Evolutionary conservation across 2,329 filamentous ascomycete species (phyloP).

Genomic region (Dothideomycetes sp.): DNA sequence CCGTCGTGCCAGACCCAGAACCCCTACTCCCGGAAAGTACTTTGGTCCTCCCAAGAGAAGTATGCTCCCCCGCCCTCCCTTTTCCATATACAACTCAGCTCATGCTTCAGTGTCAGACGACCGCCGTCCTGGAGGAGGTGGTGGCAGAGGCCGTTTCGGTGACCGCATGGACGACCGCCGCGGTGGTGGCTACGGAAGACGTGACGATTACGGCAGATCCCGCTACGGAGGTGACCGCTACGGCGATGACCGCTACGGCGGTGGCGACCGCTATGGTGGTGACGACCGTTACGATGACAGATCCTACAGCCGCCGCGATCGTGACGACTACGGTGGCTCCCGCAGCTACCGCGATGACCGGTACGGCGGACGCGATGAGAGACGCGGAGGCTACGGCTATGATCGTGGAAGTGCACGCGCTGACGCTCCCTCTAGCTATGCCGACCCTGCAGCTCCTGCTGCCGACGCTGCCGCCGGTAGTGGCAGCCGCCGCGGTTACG

Average conservation of each 20-base stretch:
- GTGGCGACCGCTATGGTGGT: constrained; percentile 34
- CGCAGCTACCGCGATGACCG: constrained; percentile 15
- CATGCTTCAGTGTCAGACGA: constrained; percentile 28
- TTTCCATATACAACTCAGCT: constrained; percentile 9
- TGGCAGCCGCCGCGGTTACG: constrained; percentile 11
- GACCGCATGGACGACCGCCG: constrained; percentile 21
- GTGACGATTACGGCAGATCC: constrained; percentile 40
- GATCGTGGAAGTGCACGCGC: constrained; percentile 22
- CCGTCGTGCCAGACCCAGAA: constrained; percentile 85
- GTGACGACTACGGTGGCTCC: constrained; percentile 12
- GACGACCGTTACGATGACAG: constrained; percentile 31
- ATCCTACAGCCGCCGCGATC: constrained; percentile 29
- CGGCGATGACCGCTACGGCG: constrained; percentile 27
- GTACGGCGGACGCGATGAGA: constrained; percentile 23
- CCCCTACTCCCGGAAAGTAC: constrained; percentile 96
- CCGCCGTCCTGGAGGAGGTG: constrained; percentile 26
- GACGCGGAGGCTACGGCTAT: constrained; percentile 31
- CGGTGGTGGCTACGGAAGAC: constrained; percentile 34
- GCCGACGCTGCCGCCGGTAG: constrained; percentile 10
- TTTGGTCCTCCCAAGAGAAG: constrained; percentile 97
- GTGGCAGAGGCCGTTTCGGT: constrained; percentile 21
- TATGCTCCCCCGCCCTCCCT: constrained; percentile 39
- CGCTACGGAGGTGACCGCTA: constrained; percentile 37
- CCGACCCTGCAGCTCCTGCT: constrained; percentile 9
- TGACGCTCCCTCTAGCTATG: constrained; percentile 10